Conservation (phyloP, 2,329 filamentous ascomycete species). For the Boeremia exigua region DNA sequence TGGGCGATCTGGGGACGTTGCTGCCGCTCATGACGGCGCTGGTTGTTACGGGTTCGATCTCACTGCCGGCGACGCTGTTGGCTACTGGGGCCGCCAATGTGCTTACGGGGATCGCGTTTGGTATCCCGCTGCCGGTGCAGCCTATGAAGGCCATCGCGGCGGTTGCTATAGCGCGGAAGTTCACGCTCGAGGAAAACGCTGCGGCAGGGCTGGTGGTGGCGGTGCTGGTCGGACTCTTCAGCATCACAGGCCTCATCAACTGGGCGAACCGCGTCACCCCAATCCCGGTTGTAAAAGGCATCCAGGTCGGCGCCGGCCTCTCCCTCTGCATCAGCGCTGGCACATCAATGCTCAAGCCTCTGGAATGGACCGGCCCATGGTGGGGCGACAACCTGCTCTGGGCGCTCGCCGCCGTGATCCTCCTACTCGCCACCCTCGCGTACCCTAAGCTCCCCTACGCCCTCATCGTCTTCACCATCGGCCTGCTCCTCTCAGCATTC, state of each 20-base stretch:
- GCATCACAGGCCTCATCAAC: conserved; percentile 76
- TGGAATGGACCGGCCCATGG: conserved; percentile 70
- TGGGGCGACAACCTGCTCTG: conserved; percentile 80
- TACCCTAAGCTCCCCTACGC: conserved; percentile 78
- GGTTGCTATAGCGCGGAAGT: conserved; percentile 76
- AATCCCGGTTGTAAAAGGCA: conserved; percentile 88
- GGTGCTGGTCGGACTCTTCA: conserved; percentile 75
- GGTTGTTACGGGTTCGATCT: conserved; percentile 77
- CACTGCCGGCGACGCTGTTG: conserved; percentile 81
- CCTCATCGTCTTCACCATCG: conserved; percentile 71
- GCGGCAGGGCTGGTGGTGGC: conserved; percentile 84
- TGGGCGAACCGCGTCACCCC: conserved; percentile 78
- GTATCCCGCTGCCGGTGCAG: conserved; percentile 89
- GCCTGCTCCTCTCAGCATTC: conserved; percentile 68
- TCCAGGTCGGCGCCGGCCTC: conserved; percentile 90
- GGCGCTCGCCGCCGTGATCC: conserved; percentile 74
- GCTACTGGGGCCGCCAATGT: conserved; percentile 91
- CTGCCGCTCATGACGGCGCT: conserved; percentile 89
- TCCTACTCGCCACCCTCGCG: conserved; percentile 71
- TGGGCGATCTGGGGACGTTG: conserved; percentile 88
- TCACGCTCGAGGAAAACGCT: conserved; percentile 74
- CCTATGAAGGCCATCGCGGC: conserved; percentile 91
- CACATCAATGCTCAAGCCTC: conserved; percentile 65
- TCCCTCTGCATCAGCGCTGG: conserved; percentile 82
- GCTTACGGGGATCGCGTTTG: conserved; percentile 79